Evolutionary conservation across 2,329 filamentous ascomycete genomes (phyloP), one percentile per base, ranked within the genome.

Genomic region (Aspergillus fijiensis): DNA sequence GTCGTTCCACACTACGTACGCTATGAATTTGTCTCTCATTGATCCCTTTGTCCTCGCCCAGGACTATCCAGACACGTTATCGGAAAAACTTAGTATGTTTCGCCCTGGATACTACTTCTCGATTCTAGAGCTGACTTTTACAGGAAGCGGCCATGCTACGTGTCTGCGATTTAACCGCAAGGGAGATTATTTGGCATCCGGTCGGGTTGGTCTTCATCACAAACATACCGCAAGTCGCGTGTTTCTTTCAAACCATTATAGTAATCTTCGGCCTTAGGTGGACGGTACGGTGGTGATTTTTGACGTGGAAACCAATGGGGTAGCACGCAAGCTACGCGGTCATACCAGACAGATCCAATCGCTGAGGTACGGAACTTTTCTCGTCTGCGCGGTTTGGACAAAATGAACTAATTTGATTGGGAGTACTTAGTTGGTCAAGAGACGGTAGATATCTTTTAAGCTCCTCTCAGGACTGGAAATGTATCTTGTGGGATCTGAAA

Each of bases 211-310:
- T 71, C 66, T 49, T 47, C 57, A 57, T 42, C 48, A 53, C 6
- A 9, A 45, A 5, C 33, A 35, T 16, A 35, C 33, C 33, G 33
- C 33, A 35, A 12, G 33, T 45, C 45, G 12, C n/a, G 21, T 21
- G 45, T 23, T 39, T 21, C 42, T 49, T 19, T n/a, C 5, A 12
- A 14, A 35, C n/a, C 27, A 50, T 29, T 45, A 61, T 59, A 54
- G 63, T 67, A 60, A 69, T 63, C 61, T 16, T 23, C 50, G 12
- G 33, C 7, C 53, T 49, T 64, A 85, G 83, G 81, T 86, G 63
- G 95, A 99, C 79, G 95, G 95, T 67, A 95, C 92, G 5, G 90
- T 99, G 47, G 91, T 96, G 58, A 90, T 99, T 51, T 99, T 96
- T 84, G 95, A 99, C 73, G 87, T 98, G 53, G 96, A 99, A 78